Evolutionary conservation across 257 asterid genomes (phyloP).

Genomic region (Solanum boliviense): DNA sequence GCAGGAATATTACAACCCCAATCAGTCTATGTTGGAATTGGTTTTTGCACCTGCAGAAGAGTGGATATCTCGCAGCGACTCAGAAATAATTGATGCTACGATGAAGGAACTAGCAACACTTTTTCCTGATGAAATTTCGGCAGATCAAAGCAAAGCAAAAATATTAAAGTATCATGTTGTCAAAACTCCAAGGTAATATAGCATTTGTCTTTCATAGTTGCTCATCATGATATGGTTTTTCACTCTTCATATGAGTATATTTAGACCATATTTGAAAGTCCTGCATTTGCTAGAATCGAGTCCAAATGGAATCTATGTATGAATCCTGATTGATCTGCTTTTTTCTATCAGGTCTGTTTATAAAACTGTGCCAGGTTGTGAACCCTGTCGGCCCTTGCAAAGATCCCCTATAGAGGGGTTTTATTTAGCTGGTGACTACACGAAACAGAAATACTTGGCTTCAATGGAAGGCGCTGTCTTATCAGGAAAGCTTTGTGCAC

Average conservation of each 20-base stretch:
- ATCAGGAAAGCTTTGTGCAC: slow-evolving; percentile 94
- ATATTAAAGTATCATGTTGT: slow-evolving; percentile 83
- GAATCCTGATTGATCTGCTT: background rate
- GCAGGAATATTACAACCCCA: slow-evolving; percentile 88
- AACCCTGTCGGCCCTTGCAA: slow-evolving; percentile 89
- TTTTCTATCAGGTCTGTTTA: slow-evolving; percentile 62
- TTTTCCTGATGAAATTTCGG: slow-evolving; percentile 86
- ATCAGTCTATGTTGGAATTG: slow-evolving; percentile 85
- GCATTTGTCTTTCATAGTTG: background rate
- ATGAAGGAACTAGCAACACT: slow-evolving; percentile 92
- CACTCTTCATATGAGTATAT: background rate
- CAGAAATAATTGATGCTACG: slow-evolving; percentile 86
- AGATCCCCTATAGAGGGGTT: slow-evolving; percentile 82
- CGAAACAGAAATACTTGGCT: slow-evolving; percentile 95
- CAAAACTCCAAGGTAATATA: slow-evolving; percentile 83
- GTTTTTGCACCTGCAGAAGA: slow-evolving; percentile 98
- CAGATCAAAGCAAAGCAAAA: slow-evolving; percentile 96
- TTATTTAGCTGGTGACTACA: slow-evolving; percentile 94
- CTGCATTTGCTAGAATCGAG: background rate
- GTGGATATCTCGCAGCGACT: slow-evolving; percentile 77
- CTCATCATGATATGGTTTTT: background rate
- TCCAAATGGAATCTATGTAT: background rate
- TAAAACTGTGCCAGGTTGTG: slow-evolving; percentile 88
- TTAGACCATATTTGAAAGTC: background rate
- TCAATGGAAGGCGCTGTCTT: slow-evolving; percentile 99